A percentile compares a stretch with the other conserved stretches of the same genome.
Conservation (phyloP, 2,329 filamentous ascomycete genomes). For the Malbranchea cinnamomea region DNA sequence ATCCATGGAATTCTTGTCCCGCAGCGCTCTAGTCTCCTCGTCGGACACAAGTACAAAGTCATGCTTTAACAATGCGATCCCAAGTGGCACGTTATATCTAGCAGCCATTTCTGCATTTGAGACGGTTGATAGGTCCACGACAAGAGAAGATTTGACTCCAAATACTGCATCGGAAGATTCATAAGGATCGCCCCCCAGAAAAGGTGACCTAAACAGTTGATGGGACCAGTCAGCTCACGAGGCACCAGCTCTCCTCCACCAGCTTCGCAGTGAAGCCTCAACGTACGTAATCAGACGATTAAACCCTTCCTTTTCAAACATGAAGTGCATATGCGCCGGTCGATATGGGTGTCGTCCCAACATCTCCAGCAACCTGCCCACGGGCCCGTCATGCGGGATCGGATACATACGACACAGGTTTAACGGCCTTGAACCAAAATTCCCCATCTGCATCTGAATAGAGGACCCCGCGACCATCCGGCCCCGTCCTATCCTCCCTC, state of each 20-base stretch:
- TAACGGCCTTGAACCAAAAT: conserved; percentile 77
- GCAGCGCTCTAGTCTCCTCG: conserved; percentile 50
- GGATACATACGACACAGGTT: conserved; percentile 75
- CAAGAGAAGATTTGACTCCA: conserved; percentile 66
- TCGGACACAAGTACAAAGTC: conserved; percentile 67
- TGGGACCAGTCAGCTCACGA: background rate
- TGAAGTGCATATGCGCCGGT: conserved; percentile 72
- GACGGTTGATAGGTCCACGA: conserved; percentile 48
- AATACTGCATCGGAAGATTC: conserved; percentile 76
- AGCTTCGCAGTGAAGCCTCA: too few relatives aligned
- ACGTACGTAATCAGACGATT: conserved; percentile 72
- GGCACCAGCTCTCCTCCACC: too few relatives aligned
- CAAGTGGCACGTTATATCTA: conserved; percentile 50
- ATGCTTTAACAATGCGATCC: conserved; percentile 48
- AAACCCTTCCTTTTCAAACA: conserved; percentile 68
- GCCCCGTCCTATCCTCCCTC: conserved; percentile 46
- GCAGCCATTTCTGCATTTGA: conserved; percentile 36
- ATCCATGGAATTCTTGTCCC: conserved; percentile 50
- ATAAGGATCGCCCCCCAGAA: conserved; percentile 63
- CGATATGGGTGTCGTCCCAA: conserved; percentile 63
- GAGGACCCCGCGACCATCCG: conserved; percentile 61
- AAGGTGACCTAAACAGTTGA: conserved; percentile 45
- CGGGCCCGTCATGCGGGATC: conserved; percentile 71
- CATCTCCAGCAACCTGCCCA: conserved; percentile 52
- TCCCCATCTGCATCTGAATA: conserved; percentile 52